Base-by-base conservation (phyloP, 2,329 filamentous ascomycete species). In the Cadophora gregata region DNA sequence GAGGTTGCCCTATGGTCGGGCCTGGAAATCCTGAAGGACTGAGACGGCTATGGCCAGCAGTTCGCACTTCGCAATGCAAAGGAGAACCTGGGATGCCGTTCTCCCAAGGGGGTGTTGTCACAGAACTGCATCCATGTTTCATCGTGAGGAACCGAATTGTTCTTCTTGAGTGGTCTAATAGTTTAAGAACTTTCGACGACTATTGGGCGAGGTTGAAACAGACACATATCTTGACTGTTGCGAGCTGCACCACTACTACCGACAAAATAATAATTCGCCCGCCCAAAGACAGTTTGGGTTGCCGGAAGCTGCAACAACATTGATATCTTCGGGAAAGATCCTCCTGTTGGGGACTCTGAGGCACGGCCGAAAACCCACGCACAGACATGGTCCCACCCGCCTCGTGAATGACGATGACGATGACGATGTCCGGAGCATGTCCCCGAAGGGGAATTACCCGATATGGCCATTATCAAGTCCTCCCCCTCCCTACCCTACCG, bases 1-100 rank as follows among this genome's bases (percentile, higher is more conserved):
- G 31, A 36, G 31, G 19, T 36, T 36, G 31, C 31, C 31, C 31
- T 56, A 36, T 33, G n/a, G 12, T 56, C 53, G 31, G 53, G 10
- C 31, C n/a, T 36, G 7, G 21, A 56, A 21, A 21, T 56, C 31
- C 53, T 31, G 53, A 36, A 56, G 38, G 31, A 9, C 53, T 56
- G 53, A 36, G 31, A 56, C 53, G 53, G 29, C 53, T 24, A 56
- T 56, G 53, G 53, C 53, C 53, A 56, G 29, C 53, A 56, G 53
- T 36, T 56, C 29, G 25, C 27, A 21, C 29, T n/a, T 55, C 51
- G n/a, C 29, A 56, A 24, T 56, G n/a, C 16, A 33, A 55, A 33
- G 27, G 16, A 33, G 25, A n/a, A 14, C 27, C 51, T 33, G 29
- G 29, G 8, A n/a, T 4, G 19, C 10, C 31, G 53, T 14, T 21